Evolutionary conservation across 805 yeast species (phyloP), one percentile per base, ranked within the genome.

Genomic region (Yarrowia keelungensis): DNA sequence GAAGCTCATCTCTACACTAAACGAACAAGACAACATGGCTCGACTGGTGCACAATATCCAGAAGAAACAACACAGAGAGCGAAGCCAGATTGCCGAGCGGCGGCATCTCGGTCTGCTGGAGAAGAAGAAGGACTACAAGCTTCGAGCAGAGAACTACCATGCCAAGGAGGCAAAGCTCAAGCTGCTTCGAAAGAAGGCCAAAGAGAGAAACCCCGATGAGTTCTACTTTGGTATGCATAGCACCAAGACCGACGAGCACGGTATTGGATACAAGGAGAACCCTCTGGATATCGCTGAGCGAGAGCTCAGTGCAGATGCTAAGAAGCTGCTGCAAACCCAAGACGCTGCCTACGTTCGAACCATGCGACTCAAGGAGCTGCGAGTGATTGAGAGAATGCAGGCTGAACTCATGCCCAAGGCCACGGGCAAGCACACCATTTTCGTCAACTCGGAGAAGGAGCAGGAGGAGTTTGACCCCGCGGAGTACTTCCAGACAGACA

Each of bases 41-140:
- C 47, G 53, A 39, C 56, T 69, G 7, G 58, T 46, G 19, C 98
- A 93, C 77, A 90, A 92, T 75, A 88, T 94, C 11, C 98, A 94
- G 79, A 95, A 96, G 82, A 95, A 92, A 76, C 98, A 95, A 81
- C 99, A 95, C 76, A 83, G 92, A 69, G 99, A 95, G 81, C 86
- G 99, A 75, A 85, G 97, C 7, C 99, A 95, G 79, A 90, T 94
- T 0, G 82, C 81, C 58, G 87, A 85, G 54, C 84, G 99, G 69
- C 81, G 86, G 73, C 85, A 85, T 76, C 87, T 84, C 78, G 99
- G 99, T 50, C 86, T 93, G 43, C 83, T 95, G 54, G 99, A 95
- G 79, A 95, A 95, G 84, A 95, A 95, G 82, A 89, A 90, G 78
- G 96, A 90, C 77, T 90, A 90, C 82, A 82, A 80, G 72, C 87